phyloP scores from a whole-genome alignment of 2,329 filamentous ascomycete genomes.

The Cadophora sp. region DNA sequence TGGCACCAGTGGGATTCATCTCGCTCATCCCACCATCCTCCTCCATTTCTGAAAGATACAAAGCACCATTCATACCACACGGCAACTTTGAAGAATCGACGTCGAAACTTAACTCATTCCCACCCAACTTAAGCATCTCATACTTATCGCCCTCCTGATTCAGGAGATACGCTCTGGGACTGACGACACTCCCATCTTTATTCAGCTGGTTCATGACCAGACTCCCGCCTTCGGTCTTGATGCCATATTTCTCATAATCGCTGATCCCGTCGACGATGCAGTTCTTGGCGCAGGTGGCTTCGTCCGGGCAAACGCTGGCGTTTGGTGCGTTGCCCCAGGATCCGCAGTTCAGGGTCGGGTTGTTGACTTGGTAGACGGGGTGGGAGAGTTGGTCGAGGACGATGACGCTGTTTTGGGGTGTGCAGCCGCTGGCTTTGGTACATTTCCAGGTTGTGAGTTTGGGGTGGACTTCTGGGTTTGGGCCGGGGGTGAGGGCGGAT shows the following conservation, averaged over 20 bases:
- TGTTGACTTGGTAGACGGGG: constrained; percentile 51
- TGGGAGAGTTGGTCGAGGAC: constrained; percentile 58
- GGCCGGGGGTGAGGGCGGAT: constrained; percentile 51
- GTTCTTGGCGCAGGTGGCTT: constrained; percentile 58
- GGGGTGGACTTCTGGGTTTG: constrained; percentile 56
- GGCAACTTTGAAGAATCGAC: constrained; percentile 73
- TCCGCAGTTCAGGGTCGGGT: constrained; percentile 40
- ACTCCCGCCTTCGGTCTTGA: constrained; percentile 48
- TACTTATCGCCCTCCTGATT: constrained; percentile 58
- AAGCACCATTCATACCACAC: constrained; percentile 75
- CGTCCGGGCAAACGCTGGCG: constrained; percentile 55
- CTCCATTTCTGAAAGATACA: constrained; percentile 72
- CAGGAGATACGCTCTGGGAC: constrained; percentile 53
- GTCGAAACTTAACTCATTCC: constrained; percentile 72
- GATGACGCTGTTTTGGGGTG: constrained; percentile 53
- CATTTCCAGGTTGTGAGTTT: constrained; percentile 59
- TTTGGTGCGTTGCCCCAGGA: constrained; percentile 44
- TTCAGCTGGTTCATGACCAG: constrained; percentile 46
- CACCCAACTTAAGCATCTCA: constrained; percentile 62
- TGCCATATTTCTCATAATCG: constrained; percentile 55
- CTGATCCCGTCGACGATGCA: constrained; percentile 59
- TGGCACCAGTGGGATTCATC: constrained; percentile 64
- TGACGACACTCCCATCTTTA: constrained; percentile 40
- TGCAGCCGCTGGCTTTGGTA: constrained; percentile 57
- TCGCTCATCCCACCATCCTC: constrained; percentile 63